Evolutionary conservation across 306 rosid genomes (phyloP).

Genomic region (Ziziphus jujuba): DNA sequence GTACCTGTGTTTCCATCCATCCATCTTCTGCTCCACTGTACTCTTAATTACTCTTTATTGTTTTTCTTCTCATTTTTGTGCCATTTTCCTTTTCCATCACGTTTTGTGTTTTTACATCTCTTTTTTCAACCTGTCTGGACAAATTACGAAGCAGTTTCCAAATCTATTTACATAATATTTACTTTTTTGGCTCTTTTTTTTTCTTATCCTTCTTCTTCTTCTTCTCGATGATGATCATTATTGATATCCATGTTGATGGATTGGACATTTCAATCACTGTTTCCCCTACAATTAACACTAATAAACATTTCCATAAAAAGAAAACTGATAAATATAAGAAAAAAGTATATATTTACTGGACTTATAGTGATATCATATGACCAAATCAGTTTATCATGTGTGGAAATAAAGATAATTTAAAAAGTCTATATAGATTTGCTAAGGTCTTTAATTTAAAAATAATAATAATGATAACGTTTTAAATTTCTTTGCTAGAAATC

Average conservation of each 20-base stretch:
- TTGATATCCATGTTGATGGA: background rate
- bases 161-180: background rate
- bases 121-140: constrained; percentile 62
- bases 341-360: too few species aligned
- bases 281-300: too few species aligned
- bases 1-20: background rate
- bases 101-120: constrained; percentile 36
- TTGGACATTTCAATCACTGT: too few species aligned
- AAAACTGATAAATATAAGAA: too few species aligned
- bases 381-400: too few species aligned
- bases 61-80: constrained; percentile 20
- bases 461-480: too few species aligned
- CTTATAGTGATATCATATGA: too few species aligned
- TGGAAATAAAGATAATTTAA: too few species aligned
- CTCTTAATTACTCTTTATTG: constrained; percentile 18
- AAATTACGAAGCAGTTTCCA: constrained; percentile 34
- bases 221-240: background rate
- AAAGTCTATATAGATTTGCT: too few species aligned
- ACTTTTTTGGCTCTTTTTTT: background rate
- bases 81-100: constrained; percentile 39
- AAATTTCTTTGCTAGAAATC: too few species aligned
- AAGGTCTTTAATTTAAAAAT: too few species aligned
- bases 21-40: constrained; percentile 27
- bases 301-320: too few species aligned
- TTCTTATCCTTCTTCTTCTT: background rate